Percentiles rank a stretch among this genome's conserved stretches.
phyloP scores from a whole-genome alignment of 805 yeast species.

The Nakazawaea pomicola region DNA sequence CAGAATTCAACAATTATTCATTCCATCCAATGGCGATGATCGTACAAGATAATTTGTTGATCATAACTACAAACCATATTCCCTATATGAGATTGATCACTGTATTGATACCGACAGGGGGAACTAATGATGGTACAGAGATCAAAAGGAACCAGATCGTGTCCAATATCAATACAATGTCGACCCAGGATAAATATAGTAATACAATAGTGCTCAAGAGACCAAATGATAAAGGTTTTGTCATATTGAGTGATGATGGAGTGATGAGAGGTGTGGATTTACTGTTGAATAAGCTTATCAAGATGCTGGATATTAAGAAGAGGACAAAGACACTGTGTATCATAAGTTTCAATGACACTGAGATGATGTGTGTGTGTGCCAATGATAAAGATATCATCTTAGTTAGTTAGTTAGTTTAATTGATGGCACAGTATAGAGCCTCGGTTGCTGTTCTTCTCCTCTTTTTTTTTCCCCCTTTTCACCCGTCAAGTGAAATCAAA shows the following conservation, averaged over 20 bases:
- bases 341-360: neutral
- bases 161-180: conserved; percentile 40
- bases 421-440: neutral
- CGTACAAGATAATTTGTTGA: conserved; percentile 29
- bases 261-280: conserved; percentile 54
- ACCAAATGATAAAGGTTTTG: conserved; percentile 39
- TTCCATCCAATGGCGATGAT: conserved; percentile 53
- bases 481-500: too few relatives aligned
- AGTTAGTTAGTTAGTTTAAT: too few relatives aligned
- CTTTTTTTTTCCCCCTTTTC: too few relatives aligned
- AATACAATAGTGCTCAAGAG: conserved; percentile 35
- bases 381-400: neutral
- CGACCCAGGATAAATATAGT: conserved; percentile 69
- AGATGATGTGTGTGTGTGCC: neutral
- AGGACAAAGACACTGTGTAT: conserved; percentile 4
- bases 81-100: conserved; percentile 72
- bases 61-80: conserved; percentile 70
- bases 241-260: conserved; percentile 73
- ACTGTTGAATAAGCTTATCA: too few relatives aligned
- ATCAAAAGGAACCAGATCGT: conserved; percentile 31
- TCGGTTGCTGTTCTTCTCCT: too few relatives aligned
- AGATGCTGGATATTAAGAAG: conserved; percentile 15
- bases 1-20: conserved; percentile 61
- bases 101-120: conserved; percentile 37
- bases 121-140: conserved; percentile 18